Evolutionary conservation across 139 green algal genomes (phyloP), one percentile per base, ranked within the genome.

Genomic region (Chlorella sp.): DNA sequence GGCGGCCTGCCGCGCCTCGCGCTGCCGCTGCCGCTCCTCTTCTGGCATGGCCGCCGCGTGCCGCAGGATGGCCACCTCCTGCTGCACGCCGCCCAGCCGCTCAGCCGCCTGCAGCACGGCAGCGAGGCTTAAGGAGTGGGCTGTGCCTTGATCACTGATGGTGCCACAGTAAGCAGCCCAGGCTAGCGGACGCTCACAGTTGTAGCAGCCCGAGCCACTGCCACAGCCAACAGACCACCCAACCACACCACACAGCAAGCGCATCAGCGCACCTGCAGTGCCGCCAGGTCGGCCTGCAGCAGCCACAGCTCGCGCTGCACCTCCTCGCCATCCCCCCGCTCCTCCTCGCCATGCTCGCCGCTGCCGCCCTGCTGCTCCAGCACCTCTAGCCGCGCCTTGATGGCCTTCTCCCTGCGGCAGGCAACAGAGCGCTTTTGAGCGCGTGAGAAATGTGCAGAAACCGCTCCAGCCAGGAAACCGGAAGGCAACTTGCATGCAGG

Each of bases 11-110:
- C 76, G 74, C 67, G 81, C 40, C 51, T 38, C 36, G 11, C 36
- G 68, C 56, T 72, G 73, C 74, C 62, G 76, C 64, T 87, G 62
- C 44, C 78, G 86, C 78, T 93, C 44, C 44, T 87, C 85, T 48
- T 81, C 36, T 2, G 85, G 78, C 40, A 92, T 58, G 24, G 76
- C 51, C 0, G 86, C 82, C 51, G 85, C 91, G 77, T 92, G 87
- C 46, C 86, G n/a, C 67, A 95, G 80, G 46, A 94, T 54, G 51
- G 90, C 80, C 20, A 90, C 69, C 85, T 98, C 94, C 83, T 96
- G 91, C 54, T 44, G 34, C 26, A 95, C 34, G 0, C 77, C 48
- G 11, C 65, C 38, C 51, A 87, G 82, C 38, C 56, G 30, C 64
- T 94, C 89, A 0, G 91, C 56, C 32, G 90, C 84, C 54, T 78